Evolutionary conservation across 2,329 filamentous ascomycete species (phyloP).

Genomic region (Aspergillus melleus): DNA sequence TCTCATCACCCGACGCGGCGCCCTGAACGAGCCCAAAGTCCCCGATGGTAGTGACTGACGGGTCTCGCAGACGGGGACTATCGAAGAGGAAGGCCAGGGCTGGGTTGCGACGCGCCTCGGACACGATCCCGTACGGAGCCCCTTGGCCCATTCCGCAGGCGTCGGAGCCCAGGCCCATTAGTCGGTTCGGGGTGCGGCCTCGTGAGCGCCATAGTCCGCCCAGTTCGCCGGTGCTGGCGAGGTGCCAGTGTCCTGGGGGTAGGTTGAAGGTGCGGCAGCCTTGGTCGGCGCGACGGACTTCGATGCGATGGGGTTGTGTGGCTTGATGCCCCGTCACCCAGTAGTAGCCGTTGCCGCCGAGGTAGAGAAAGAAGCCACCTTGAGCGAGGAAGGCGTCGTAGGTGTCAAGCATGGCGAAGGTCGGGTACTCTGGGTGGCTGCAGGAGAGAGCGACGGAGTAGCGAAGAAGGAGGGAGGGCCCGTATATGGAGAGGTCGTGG

Average conservation of each 20-base stretch:
- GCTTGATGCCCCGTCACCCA: constrained; percentile 25
- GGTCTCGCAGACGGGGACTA: neutral
- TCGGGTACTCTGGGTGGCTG: constrained; percentile 10
- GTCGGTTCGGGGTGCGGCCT: constrained; percentile 30
- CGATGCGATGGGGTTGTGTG: constrained; percentile 30
- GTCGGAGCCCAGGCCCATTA: constrained; percentile 33
- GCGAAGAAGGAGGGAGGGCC: constrained; percentile 9
- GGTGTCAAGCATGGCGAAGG: constrained; percentile 1
- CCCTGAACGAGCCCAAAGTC: constrained; percentile 26
- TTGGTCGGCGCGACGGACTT: constrained; percentile 36
- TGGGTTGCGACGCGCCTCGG: neutral
- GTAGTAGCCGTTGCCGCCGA: constrained; percentile 43
- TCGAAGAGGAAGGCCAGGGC: neutral
- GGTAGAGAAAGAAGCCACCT: constrained; percentile 40
- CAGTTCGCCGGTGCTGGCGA: constrained; percentile 29
- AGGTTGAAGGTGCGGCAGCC: constrained; percentile 31
- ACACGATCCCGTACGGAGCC: constrained; percentile 23
- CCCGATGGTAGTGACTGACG: constrained; percentile 10
- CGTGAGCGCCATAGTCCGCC: constrained; percentile 37
- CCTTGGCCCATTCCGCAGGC: constrained; percentile 34
- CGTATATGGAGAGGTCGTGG: constrained; percentile 34
- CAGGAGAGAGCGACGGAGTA: constrained; percentile 3
- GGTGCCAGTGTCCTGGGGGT: constrained; percentile 30
- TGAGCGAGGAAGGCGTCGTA: constrained; percentile 22
- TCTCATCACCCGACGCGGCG: constrained; percentile 37